Conservation (phyloP, 78 protist genomes). For the Guillardia theta region DNA sequence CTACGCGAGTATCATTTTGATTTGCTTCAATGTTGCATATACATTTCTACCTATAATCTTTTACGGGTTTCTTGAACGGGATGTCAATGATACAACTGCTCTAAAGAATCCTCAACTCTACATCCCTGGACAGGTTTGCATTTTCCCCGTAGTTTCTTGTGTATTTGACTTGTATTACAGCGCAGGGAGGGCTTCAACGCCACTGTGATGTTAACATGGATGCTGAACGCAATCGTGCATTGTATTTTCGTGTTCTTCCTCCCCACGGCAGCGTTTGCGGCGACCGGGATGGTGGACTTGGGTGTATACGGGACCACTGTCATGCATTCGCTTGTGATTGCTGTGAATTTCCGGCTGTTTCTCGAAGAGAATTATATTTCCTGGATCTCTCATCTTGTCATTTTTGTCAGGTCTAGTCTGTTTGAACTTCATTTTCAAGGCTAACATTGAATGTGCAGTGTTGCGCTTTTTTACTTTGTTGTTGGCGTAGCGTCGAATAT, state of each 20-base stretch:
- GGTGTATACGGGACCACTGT: neutral
- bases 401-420: no score
- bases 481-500: no score
- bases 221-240: slow-evolving; percentile 31
- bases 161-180: no score
- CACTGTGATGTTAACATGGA: neutral
- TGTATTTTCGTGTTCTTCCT: neutral
- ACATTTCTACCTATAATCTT: slow-evolving; percentile 66
- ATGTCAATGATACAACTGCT: neutral
- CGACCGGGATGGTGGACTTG: neutral
- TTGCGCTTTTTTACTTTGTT: no score
- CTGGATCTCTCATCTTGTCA: neutral
- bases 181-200: neutral
- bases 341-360: neutral
- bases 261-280: neutral
- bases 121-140: no score
- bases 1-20: slow-evolving; percentile 36
- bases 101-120: neutral
- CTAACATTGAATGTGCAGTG: no score
- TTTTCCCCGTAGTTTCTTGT: no score
- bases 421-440: no score
- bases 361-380: neutral
- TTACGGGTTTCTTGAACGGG: slow-evolving; percentile 71
- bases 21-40: slow-evolving; percentile 44
- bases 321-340: neutral